Percentiles rank a stretch among this genome's conserved stretches.
Conservation (phyloP, 805 yeast species). For the Metschnikowia cerradonensis region DNA sequence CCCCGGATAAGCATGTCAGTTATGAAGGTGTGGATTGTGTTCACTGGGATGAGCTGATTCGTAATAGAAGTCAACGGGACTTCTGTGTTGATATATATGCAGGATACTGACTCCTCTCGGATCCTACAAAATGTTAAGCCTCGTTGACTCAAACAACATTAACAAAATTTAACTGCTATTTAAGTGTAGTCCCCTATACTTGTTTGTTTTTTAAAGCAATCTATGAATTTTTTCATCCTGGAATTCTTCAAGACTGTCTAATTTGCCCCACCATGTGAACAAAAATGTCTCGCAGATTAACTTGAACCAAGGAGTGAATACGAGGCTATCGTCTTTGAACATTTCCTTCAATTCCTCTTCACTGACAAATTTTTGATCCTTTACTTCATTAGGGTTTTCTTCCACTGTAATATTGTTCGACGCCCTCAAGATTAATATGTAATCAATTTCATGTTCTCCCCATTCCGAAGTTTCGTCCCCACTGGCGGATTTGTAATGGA, state of each 20-base stretch:
- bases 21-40: background rate
- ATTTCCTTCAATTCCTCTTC: constrained; percentile 62
- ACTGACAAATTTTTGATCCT: constrained; percentile 72
- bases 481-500: constrained; percentile 84
- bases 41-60: background rate
- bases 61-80: background rate
- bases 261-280: constrained; percentile 89
- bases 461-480: constrained; percentile 62
- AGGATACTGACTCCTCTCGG: background rate
- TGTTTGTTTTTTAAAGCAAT: constrained; percentile 32
- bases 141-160: background rate
- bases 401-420: constrained; percentile 50
- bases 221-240: constrained; percentile 47
- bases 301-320: constrained; percentile 98
- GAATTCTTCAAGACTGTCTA: constrained; percentile 54
- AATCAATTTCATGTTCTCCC: constrained; percentile 99
- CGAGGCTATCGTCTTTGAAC: constrained; percentile 64
- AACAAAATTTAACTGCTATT: background rate
- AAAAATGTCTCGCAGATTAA: constrained; percentile 87
- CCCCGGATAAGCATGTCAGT: background rate
- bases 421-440: constrained; percentile 74
- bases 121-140: background rate
- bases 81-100: background rate
- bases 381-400: constrained; percentile 71
- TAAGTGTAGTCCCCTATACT: background rate